These are phyloP conservation scores for Solanum pennellii DNA, from an alignment of 257 asterid species.

Conservation along the genomic window DNA sequence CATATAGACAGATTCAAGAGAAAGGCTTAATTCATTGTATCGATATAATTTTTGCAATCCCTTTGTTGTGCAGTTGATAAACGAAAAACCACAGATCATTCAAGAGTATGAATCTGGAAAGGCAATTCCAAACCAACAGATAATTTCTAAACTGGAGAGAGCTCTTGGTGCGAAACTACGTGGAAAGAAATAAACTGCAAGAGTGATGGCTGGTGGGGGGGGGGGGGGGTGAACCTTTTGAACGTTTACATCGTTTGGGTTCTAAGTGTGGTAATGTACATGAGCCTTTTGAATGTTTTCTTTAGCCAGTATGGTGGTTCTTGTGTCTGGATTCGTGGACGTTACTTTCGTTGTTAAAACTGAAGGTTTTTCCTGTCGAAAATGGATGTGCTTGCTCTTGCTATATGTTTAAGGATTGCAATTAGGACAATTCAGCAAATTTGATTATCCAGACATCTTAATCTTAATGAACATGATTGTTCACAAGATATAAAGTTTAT, in stretches of 20 bases:
- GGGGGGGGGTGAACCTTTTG: not conserved
- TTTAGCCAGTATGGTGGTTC: constrained; percentile 8
- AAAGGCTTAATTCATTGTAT: not conserved
- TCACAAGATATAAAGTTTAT: no score
- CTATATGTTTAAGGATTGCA: not conserved
- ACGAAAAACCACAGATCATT: constrained; percentile 45
- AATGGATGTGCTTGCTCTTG: not conserved
- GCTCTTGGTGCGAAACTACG: constrained; percentile 70
- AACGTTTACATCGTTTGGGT: constrained; percentile 6
- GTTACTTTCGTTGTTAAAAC: not conserved
- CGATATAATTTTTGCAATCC: not conserved
- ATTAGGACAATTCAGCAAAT: no score
- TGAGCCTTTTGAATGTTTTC: constrained; percentile 2
- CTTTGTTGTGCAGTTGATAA: constrained; percentile 43
- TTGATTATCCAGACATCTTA: no score
- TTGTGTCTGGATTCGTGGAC: not conserved
- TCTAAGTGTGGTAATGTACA: constrained; percentile 30
- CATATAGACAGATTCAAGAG: not conserved
- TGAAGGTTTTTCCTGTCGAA: not conserved
- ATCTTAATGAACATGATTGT: no score
- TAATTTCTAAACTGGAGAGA: constrained; percentile 73
- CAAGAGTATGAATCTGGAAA: constrained; percentile 60
- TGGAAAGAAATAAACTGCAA: constrained; percentile 42
- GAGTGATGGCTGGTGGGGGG: no score
- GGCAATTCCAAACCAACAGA: constrained; percentile 62